Percentiles rank a stretch among this genome's conserved stretches.
Evolutionary conservation across 2,329 filamentous ascomycete species (phyloP).

Genomic region (Penicillium sp.): DNA sequence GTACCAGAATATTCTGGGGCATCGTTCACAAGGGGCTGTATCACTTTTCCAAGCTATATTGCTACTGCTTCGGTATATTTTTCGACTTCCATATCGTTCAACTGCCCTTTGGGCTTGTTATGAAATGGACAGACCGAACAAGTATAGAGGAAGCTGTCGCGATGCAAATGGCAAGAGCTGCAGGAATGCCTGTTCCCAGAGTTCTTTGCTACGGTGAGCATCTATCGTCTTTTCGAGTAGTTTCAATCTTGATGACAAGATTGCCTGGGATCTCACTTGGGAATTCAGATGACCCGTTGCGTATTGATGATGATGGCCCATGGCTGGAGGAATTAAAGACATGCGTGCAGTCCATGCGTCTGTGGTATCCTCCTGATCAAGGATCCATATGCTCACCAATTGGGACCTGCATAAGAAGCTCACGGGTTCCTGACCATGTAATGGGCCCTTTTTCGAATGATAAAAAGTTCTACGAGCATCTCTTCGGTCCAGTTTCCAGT

Average conservation of each 20-base stretch:
- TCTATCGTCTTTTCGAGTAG: slow-evolving; percentile 16
- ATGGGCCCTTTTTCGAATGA: slow-evolving; percentile 29
- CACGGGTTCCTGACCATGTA: slow-evolving; percentile 29
- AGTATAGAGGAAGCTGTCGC: slow-evolving; percentile 33
- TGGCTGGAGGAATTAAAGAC: slow-evolving; percentile 32
- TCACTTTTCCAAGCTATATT: no score
- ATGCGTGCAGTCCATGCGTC: slow-evolving; percentile 33
- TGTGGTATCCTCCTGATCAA: slow-evolving; percentile 27
- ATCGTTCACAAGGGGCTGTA: no score
- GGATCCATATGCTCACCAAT: slow-evolving; percentile 28
- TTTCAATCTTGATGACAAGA: slow-evolving; percentile 43
- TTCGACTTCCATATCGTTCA: no score
- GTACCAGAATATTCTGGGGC: no score
- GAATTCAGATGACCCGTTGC: slow-evolving; percentile 25
- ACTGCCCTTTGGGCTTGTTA: slow-evolving; percentile 18
- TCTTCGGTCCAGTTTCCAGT: slow-evolving; percentile 20
- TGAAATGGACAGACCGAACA: slow-evolving; percentile 37
- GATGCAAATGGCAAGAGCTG: slow-evolving; percentile 32
- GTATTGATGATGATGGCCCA: slow-evolving; percentile 25
- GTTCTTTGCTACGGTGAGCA: slow-evolving; percentile 34
- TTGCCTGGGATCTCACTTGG: slow-evolving; percentile 31
- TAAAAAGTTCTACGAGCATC: slow-evolving; percentile 26
- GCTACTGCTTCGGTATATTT: no score
- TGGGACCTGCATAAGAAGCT: slow-evolving; percentile 27
- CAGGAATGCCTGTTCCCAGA: slow-evolving; percentile 33